phyloP scores from a whole-genome alignment of 2,329 filamentous ascomycete genomes.

The Monosporascus sp. region DNA sequence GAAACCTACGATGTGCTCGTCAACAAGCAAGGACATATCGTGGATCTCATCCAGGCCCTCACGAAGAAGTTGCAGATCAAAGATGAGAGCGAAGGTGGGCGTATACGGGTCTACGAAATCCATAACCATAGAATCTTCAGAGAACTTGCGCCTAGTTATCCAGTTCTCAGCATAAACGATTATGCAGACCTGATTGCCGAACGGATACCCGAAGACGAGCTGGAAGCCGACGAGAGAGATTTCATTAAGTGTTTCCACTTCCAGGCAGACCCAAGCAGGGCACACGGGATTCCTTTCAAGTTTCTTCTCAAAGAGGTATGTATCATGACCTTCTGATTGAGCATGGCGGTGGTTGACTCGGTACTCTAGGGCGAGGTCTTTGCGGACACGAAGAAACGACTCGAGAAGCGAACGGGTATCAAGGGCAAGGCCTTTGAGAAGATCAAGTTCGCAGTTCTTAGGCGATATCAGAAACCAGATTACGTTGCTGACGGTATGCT shows the following conservation, averaged over 20 bases:
- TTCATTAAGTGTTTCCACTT: conserved; percentile 85
- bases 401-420: conserved; percentile 87
- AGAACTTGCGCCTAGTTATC: conserved; percentile 63
- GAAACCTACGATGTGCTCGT: conserved; percentile 80
- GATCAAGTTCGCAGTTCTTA: conserved; percentile 87
- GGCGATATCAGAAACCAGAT: conserved; percentile 64
- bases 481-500: conserved; percentile 83
- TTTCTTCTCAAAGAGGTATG: conserved; percentile 78
- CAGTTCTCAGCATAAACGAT: conserved; percentile 79
- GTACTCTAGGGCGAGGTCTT: conserved; percentile 69
- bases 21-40: conserved; percentile 75
- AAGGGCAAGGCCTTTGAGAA: conserved; percentile 99
- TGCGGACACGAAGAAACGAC: conserved; percentile 86
- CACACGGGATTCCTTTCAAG: conserved; percentile 86
- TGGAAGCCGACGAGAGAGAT: conserved; percentile 50
- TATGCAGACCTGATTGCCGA: conserved; percentile 80
- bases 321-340: conserved; percentile 5
- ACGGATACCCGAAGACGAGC: conserved; percentile 68
- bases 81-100: conserved; percentile 63
- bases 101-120: conserved; percentile 76
- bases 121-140: conserved; percentile 81
- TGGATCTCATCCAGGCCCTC: conserved; percentile 71
- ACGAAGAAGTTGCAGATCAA: conserved; percentile 76
- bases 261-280: conserved; percentile 78
- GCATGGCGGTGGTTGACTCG: conserved; percentile 11